Evolutionary conservation across 768 basidiomycete genomes (phyloP).

Genomic region (Boletus rubroflammeus): DNA sequence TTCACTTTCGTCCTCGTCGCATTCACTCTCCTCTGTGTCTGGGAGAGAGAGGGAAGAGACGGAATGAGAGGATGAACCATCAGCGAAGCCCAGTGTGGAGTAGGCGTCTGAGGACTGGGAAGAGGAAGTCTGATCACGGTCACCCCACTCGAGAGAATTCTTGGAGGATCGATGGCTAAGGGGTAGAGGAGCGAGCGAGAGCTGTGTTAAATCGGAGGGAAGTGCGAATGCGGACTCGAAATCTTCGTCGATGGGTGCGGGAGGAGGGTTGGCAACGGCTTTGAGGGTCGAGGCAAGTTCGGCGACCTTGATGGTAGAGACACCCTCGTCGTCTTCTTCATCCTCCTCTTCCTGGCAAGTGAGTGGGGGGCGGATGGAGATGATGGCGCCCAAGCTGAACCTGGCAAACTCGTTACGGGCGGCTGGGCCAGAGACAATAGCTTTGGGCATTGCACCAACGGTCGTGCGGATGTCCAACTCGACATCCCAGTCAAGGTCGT

Average conservation of each 20-base stretch:
- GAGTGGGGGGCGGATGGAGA: conserved; percentile 66
- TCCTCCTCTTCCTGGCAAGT: conserved; percentile 45
- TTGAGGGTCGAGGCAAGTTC: conserved; percentile 41
- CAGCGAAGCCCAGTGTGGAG: conserved; percentile 73
- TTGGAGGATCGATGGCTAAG: conserved; percentile 78
- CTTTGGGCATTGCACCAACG: conserved; percentile 46
- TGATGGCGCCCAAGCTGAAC: conserved; percentile 21
- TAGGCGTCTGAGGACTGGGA: conserved; percentile 88
- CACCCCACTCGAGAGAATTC: conserved; percentile 81
- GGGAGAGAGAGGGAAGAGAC: conserved; percentile 61
- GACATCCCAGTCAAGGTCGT: conserved; percentile 76
- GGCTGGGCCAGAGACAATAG: conserved; percentile 37
- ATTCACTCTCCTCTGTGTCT: conserved; percentile 68
- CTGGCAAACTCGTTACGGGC: conserved; percentile 41
- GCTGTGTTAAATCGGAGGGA: conserved; percentile 73
- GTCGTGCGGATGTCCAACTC: conserved; percentile 68
- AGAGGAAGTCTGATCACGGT: conserved; percentile 77
- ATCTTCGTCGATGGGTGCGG: conserved; percentile 58
- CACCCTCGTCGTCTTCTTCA: conserved; percentile 76
- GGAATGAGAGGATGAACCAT: conserved; percentile 70
- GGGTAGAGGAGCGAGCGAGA: conserved; percentile 77
- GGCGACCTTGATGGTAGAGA: conserved; percentile 78
- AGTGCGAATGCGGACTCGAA: conserved; percentile 81
- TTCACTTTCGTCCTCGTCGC: conserved; percentile 65
- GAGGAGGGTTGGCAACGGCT: conserved; percentile 32